phyloP scores from a whole-genome alignment of 148 eudicot genomes.

The Dysphania ambrosioides region DNA sequence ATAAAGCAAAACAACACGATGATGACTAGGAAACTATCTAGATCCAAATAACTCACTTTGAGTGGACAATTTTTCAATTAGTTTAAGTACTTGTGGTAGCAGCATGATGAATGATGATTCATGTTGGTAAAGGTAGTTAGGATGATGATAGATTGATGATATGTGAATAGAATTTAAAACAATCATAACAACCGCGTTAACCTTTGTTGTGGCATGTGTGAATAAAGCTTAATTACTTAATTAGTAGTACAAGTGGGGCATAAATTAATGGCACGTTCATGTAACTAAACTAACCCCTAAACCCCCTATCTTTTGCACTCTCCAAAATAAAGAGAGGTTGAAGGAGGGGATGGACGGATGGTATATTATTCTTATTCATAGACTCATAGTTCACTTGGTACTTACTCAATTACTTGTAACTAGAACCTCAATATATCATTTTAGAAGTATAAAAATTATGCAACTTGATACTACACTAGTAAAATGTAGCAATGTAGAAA shows the following conservation, averaged over 20 bases:
- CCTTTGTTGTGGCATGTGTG: neutral
- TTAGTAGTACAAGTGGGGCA: neutral
- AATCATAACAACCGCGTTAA: neutral
- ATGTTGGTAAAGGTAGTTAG: neutral
- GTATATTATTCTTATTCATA: no score
- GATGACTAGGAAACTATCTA: neutral
- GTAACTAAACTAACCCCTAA: no score
- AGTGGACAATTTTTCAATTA: neutral
- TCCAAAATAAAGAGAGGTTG: neutral
- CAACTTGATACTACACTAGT: no score
- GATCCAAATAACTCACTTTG: neutral
- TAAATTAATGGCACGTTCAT: neutral
- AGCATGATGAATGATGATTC: neutral
- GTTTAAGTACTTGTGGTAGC: neutral
- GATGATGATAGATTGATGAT: conserved; percentile 1
- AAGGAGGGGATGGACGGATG: neutral
- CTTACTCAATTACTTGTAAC: no score
- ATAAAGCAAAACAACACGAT: no score
- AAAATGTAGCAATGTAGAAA: no score
- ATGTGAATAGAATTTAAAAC: neutral
- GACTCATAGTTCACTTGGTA: no score
- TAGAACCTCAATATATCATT: no score
- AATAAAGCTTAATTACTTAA: neutral
- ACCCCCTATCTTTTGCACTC: neutral
- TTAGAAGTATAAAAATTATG: no score